These are phyloP conservation scores for Dichomitus squalens DNA, from an alignment of 1,284 basidiomycete genomes.

Conservation along the genomic window DNA sequence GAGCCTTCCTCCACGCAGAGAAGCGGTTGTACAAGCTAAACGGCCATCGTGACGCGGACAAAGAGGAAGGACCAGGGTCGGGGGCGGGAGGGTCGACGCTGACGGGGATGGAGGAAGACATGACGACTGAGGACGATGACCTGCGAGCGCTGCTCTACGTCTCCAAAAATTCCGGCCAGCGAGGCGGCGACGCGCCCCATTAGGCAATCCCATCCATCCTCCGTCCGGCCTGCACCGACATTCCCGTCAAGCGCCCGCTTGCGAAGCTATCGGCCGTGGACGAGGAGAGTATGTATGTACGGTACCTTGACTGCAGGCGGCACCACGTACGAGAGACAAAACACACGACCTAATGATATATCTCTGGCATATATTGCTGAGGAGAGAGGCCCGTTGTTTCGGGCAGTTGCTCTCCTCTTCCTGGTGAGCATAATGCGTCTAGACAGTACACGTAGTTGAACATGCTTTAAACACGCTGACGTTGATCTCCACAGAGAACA, in stretches of 20 bases:
- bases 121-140: slow-evolving; percentile 25
- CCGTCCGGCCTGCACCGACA: not conserved
- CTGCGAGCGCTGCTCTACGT: slow-evolving; percentile 13
- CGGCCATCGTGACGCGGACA: slow-evolving; percentile 38
- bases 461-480: not conserved
- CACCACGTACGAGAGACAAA: no score
- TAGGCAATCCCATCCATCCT: slow-evolving; percentile 3
- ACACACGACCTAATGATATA: no score
- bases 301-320: no score
- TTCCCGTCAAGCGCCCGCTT: not conserved
- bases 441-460: not conserved
- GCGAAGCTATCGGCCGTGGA: no score
- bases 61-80: slow-evolving; percentile 20
- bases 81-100: slow-evolving; percentile 18
- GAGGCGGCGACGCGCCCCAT: slow-evolving; percentile 13
- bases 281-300: no score
- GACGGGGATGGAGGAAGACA: slow-evolving; percentile 29
- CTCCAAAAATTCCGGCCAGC: slow-evolving; percentile 23
- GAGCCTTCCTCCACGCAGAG: slow-evolving; percentile 76
- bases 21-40: slow-evolving; percentile 74
- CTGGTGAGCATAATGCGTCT: not conserved
- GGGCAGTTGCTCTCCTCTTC: no score
- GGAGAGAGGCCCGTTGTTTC: no score
- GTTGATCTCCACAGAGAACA: no score
- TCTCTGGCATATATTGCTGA: no score